Evolutionary conservation across 2,329 filamentous ascomycete genomes (phyloP).

Genomic region (Bipolaris sorokiniana): DNA sequence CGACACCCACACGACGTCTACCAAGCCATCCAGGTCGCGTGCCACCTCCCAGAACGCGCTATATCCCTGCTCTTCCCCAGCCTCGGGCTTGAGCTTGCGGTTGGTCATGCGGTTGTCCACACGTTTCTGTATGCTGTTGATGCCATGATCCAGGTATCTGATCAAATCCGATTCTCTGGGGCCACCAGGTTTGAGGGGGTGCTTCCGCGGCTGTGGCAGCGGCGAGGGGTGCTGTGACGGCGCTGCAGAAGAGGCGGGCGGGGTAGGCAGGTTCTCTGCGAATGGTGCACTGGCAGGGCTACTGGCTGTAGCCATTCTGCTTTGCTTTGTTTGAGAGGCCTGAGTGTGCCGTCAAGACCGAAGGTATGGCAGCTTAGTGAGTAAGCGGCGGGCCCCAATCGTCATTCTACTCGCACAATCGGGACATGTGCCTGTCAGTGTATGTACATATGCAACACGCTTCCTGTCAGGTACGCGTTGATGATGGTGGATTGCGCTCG

Average conservation of each 20-base stretch:
- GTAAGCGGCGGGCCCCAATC: constrained; percentile 20
- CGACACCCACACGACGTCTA: constrained; percentile 85
- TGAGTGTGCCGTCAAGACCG: constrained; percentile 18
- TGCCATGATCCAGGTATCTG: constrained; percentile 60
- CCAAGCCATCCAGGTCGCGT: constrained; percentile 72
- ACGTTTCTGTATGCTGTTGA: constrained; percentile 45
- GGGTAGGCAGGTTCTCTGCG: constrained; percentile 48
- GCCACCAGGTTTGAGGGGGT: constrained; percentile 62
- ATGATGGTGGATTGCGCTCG: background rate
- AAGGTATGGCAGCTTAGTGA: constrained; percentile 14
- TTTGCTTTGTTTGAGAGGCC: background rate
- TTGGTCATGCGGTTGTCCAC: constrained; percentile 45
- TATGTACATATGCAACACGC: background rate
- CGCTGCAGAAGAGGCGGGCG: constrained; percentile 56
- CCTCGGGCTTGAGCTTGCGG: constrained; percentile 55
- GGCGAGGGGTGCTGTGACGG: constrained; percentile 49
- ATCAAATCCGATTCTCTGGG: constrained; percentile 65
- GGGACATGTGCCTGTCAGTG: background rate
- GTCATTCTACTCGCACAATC: constrained; percentile 23
- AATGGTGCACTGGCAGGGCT: constrained; percentile 4
- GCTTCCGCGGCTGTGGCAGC: constrained; percentile 60
- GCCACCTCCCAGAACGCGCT: constrained; percentile 72
- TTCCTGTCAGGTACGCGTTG: background rate
- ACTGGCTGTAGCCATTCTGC: constrained; percentile 16
- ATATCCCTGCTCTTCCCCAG: constrained; percentile 58